Conservation (phyloP, 2,329 filamentous ascomycete genomes). For the Raffaelea ambrosiae region DNA sequence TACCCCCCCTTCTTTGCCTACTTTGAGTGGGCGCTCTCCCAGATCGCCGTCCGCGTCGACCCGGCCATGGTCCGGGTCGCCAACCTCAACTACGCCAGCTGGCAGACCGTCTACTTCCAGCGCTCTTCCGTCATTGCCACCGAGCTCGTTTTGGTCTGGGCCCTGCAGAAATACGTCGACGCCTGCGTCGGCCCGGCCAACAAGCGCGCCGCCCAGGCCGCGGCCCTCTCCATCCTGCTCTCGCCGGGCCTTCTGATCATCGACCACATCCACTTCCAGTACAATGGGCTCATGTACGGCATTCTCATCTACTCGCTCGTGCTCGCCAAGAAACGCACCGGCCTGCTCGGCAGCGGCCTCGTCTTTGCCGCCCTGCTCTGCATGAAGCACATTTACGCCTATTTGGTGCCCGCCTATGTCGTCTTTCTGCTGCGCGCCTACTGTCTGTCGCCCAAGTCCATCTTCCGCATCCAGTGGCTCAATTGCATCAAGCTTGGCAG, state of each 20-base stretch:
- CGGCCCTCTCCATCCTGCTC: slow-evolving; percentile 79
- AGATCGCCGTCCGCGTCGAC: slow-evolving; percentile 68
- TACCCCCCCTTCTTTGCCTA: slow-evolving; percentile 97
- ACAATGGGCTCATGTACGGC: slow-evolving; percentile 95
- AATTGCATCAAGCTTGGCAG: slow-evolving; percentile 79
- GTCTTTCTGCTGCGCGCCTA: slow-evolving; percentile 85
- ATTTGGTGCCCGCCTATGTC: slow-evolving; percentile 92
- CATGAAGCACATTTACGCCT: slow-evolving; percentile 97
- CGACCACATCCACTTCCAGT: slow-evolving; percentile 98
- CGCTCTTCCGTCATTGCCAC: slow-evolving; percentile 77
- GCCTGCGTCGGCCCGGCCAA: slow-evolving; percentile 49
- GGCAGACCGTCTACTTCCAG: slow-evolving; percentile 92
- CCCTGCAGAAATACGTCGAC: slow-evolving; percentile 71
- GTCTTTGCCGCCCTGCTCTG: slow-evolving; percentile 80
- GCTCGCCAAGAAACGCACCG: slow-evolving; percentile 65
- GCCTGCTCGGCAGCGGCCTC: slow-evolving; percentile 69
- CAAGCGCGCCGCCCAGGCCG: slow-evolving; percentile 74
- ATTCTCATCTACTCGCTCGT: slow-evolving; percentile 81
- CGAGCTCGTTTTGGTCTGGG: slow-evolving; percentile 76
- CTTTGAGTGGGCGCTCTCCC: slow-evolving; percentile 89
- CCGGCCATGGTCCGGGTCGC: slow-evolving; percentile 72
- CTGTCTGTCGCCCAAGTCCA: slow-evolving; percentile 69
- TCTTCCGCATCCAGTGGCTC: slow-evolving; percentile 65
- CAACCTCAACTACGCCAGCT: slow-evolving; percentile 79
- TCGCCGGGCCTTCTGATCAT: slow-evolving; percentile 94